phyloP scores from a whole-genome alignment of 352 stramenopile species.

The Achlya hypogyna region DNA sequence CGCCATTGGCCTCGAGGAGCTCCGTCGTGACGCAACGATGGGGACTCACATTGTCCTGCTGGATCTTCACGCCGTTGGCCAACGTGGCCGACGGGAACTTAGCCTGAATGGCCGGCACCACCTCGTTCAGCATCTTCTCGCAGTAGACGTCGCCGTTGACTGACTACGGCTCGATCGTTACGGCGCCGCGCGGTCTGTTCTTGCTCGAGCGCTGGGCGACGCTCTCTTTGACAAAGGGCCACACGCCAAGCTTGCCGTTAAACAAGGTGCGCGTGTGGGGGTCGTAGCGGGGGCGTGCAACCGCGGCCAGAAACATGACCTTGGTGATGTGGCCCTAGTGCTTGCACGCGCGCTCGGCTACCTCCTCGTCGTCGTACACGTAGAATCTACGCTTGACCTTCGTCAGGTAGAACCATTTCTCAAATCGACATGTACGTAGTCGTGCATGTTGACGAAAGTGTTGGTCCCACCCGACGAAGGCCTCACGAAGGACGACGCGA shows the following conservation, averaged over 20 bases:
- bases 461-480: neutral
- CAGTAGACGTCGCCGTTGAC: neutral
- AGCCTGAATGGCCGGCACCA: neutral
- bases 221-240: neutral
- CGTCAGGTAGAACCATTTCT: neutral
- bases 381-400: neutral
- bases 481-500: neutral
- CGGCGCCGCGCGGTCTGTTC: neutral
- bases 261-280: neutral
- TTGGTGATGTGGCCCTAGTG: neutral
- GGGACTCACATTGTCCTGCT: conserved; percentile 2
- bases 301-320: conserved; percentile 1
- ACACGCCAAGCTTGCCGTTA: neutral
- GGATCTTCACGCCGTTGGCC: neutral
- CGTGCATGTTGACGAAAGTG: neutral
- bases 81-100: neutral
- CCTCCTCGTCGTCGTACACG: neutral
- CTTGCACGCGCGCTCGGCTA: neutral
- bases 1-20: neutral
- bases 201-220: neutral
- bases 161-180: neutral
- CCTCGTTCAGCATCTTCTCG: neutral
- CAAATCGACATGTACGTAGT: neutral
- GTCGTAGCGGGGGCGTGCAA: neutral
- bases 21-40: neutral